These are phyloP conservation scores for Fusarium brevicatenulatum DNA, from an alignment of 2,329 filamentous ascomycete genomes.

Conservation along the genomic window DNA sequence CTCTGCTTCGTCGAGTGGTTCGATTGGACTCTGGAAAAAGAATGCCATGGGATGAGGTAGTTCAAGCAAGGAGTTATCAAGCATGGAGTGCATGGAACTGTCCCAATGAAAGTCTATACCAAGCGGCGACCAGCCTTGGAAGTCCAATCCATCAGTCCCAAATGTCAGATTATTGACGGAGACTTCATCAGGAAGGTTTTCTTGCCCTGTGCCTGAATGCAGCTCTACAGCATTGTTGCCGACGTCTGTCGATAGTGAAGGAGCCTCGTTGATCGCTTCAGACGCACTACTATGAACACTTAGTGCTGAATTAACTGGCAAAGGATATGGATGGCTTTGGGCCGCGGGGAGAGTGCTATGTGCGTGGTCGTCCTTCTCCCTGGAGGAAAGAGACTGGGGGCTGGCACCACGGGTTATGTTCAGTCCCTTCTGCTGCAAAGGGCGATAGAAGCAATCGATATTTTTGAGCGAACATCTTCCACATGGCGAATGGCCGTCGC, in stretches of 20 bases:
- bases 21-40: background rate
- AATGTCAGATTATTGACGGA: background rate
- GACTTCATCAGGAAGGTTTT: background rate
- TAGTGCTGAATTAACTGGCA: rapidly evolving
- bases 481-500: background rate
- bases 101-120: background rate
- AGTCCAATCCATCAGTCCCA: background rate
- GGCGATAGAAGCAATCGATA: background rate
- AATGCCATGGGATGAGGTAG: background rate
- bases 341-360: too few relatives aligned
- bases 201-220: background rate
- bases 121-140: background rate
- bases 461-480: background rate
- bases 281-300: background rate
- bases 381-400: background rate
- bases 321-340: background rate
- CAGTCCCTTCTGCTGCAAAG: background rate
- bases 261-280: background rate
- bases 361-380: background rate
- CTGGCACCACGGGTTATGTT: background rate
- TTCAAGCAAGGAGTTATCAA: background rate
- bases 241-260: background rate
- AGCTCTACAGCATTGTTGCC: background rate
- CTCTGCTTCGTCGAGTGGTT: background rate
- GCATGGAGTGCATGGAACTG: background rate